A percentile compares a stretch with the other conserved stretches of the same genome.
Evolutionary conservation across 2,329 filamentous ascomycete genomes (phyloP).

Genomic region (Aotearoamyces nothofagi): DNA sequence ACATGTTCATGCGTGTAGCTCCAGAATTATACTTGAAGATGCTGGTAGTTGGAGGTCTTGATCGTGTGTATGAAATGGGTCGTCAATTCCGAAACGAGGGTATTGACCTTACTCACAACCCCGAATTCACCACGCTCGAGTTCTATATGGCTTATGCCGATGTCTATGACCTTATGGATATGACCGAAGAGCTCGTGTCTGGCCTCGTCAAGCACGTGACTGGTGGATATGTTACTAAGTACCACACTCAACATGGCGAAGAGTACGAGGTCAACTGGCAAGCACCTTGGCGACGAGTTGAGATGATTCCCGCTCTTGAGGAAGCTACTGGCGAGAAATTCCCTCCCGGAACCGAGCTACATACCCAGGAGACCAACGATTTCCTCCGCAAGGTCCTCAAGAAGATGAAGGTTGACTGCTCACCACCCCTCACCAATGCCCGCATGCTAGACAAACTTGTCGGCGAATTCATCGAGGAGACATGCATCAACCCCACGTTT

Average conservation of each 20-base stretch:
- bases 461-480: slow-evolving; percentile 90
- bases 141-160: slow-evolving; percentile 94
- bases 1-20: slow-evolving; percentile 88
- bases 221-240: slow-evolving; percentile 72
- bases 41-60: slow-evolving; percentile 80
- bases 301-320: slow-evolving; percentile 93
- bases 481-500: slow-evolving; percentile 85
- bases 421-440: slow-evolving; percentile 80
- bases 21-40: slow-evolving; percentile 97
- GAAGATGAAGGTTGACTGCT: slow-evolving; percentile 84
- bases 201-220: slow-evolving; percentile 79
- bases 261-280: slow-evolving; percentile 91
- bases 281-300: slow-evolving; percentile 78
- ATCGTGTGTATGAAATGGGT: slow-evolving; percentile 91
- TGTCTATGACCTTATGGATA: slow-evolving; percentile 77
- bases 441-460: slow-evolving; percentile 94
- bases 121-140: slow-evolving; percentile 93
- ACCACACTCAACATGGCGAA: slow-evolving; percentile 76
- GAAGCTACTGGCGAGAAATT: slow-evolving; percentile 86
- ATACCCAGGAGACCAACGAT: slow-evolving; percentile 73
- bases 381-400: slow-evolving; percentile 75
- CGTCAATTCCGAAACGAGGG: slow-evolving; percentile 92
- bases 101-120: slow-evolving; percentile 89
- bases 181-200: slow-evolving; percentile 88
- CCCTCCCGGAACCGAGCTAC: slow-evolving; percentile 74